These are phyloP conservation scores for Pseudogymnoascus sp. DNA, from an alignment of 2,329 filamentous ascomycete genomes.

Conservation along the genomic window DNA sequence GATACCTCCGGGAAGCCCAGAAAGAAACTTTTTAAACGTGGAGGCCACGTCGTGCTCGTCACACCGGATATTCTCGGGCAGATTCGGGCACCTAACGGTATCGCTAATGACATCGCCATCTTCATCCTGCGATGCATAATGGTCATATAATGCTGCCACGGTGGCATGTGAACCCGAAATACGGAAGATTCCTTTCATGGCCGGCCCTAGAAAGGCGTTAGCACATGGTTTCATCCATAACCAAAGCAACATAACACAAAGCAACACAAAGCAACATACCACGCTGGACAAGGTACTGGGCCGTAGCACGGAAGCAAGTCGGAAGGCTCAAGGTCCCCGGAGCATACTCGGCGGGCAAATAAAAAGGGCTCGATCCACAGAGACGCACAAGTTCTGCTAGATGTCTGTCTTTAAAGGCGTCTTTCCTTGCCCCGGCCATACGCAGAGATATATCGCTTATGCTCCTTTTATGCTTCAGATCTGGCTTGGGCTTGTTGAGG, in stretches of 20 bases:
- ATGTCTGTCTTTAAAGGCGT: slow-evolving; percentile 42
- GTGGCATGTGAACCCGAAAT: slow-evolving; percentile 50
- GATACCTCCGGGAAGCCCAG: slow-evolving; percentile 57
- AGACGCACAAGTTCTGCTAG: slow-evolving; percentile 54
- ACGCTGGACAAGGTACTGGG: slow-evolving; percentile 55
- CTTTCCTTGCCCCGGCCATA: slow-evolving; percentile 35
- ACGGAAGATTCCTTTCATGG: slow-evolving; percentile 53
- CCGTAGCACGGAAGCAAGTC: slow-evolving; percentile 59
- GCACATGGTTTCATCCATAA: background rate
- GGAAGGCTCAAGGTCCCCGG: slow-evolving; percentile 51
- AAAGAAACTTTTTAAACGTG: slow-evolving; percentile 58
- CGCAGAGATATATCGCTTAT: slow-evolving; percentile 48
- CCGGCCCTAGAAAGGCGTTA: slow-evolving; percentile 24
- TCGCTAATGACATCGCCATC: slow-evolving; percentile 42
- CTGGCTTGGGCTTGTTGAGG: slow-evolving; percentile 21
- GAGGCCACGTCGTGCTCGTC: slow-evolving; percentile 60
- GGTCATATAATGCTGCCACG: slow-evolving; percentile 53
- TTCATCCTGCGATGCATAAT: slow-evolving; percentile 50
- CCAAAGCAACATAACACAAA: background rate
- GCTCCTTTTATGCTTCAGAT: slow-evolving; percentile 42
- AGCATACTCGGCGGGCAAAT: slow-evolving; percentile 52
- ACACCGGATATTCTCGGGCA: slow-evolving; percentile 53
- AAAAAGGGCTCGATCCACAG: slow-evolving; percentile 55
- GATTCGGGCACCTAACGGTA: slow-evolving; percentile 51
- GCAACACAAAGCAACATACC: slow-evolving; percentile 34